phyloP scores from a whole-genome alignment of 176 grass and related monocot species.

The Leersia perrieri region DNA sequence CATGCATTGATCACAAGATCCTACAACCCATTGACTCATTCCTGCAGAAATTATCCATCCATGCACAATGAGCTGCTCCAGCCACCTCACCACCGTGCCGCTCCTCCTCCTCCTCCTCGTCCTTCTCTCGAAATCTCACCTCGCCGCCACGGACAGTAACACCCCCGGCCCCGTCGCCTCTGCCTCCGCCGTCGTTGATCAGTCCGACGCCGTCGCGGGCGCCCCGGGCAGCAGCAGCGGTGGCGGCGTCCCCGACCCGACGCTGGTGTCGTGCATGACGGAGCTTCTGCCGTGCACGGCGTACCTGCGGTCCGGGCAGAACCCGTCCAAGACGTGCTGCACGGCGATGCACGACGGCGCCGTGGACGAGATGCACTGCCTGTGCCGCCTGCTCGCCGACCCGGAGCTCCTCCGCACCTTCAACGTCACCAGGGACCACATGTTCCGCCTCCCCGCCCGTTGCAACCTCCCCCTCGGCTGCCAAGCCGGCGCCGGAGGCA shows the following conservation, averaged over 20 bases:
- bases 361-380: slow-evolving; percentile 33
- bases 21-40: not conserved
- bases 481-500: slow-evolving; percentile 10
- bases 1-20: not conserved
- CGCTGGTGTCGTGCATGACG: slow-evolving; percentile 35
- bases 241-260: not conserved
- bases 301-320: slow-evolving; percentile 26
- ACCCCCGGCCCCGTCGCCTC: no score
- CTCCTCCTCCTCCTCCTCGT: not conserved
- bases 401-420: slow-evolving; percentile 45
- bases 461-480: slow-evolving; percentile 37
- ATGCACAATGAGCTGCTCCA: not conserved
- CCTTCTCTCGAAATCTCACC: not conserved
- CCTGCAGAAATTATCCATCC: not conserved
- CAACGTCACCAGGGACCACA: slow-evolving; percentile 45
- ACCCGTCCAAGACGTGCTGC: slow-evolving; percentile 44
- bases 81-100: slow-evolving; percentile 2
- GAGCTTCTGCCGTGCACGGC: slow-evolving; percentile 46
- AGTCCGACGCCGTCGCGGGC: not conserved
- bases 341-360: slow-evolving; percentile 27
- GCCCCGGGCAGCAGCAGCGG: not conserved
- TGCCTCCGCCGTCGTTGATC: no score
- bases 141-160: no score
- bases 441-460: slow-evolving; percentile 35
- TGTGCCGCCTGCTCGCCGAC: slow-evolving; percentile 48